Base-by-base conservation (phyloP, 352 stramenopile species). In the Phytophthora syringae region DNA sequence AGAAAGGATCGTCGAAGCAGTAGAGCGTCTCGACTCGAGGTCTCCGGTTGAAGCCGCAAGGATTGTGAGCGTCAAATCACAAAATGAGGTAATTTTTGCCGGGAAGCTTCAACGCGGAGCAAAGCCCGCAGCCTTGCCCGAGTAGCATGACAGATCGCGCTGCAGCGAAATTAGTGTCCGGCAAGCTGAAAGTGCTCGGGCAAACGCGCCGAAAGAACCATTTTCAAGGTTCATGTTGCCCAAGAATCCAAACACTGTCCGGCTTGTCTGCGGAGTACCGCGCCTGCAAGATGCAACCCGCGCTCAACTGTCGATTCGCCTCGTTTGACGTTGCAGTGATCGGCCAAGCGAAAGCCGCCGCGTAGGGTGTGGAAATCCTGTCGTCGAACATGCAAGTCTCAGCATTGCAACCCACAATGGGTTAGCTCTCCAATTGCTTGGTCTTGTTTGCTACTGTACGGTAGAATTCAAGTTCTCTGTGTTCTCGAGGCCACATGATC, bases 31-130 rank as follows among this genome's bases (percentile, higher is more conserved):
- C 13, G 44, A 15, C 25, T 16, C 25, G 40, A 47, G 54, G 50
- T n/a, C n/a, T n/a, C n/a, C n/a, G n/a, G n/a, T n/a, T n/a, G n/a
- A 50, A 44, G 16, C 9, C 18, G 27, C 50, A 36, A 50, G 24
- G 61, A 69, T 64, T 64, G 61, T 64, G 53, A 69, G 24, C 7
- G 28, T 20, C 58, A 66, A 60, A 60, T 65, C 57, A 30, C 25
- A 28, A 47, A 47, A 66, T 49, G 48, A 54, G 45, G 15, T 32
- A 60, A 65, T 45, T 66, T 64, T 58, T 36, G 24, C 15, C 45
- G 34, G 34, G 25, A 28, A 53, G 18, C 24, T 45, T 42, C 45
- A 43, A 21, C 2, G 15, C 53, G 12, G 39, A 25, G 39, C 39
- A 27, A n/a, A n/a, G n/a, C n/a, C n/a, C 7, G 42, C 42, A 43